Conservation (phyloP, 1,284 basidiomycete genomes). For the Amylostereum chailletii region DNA sequence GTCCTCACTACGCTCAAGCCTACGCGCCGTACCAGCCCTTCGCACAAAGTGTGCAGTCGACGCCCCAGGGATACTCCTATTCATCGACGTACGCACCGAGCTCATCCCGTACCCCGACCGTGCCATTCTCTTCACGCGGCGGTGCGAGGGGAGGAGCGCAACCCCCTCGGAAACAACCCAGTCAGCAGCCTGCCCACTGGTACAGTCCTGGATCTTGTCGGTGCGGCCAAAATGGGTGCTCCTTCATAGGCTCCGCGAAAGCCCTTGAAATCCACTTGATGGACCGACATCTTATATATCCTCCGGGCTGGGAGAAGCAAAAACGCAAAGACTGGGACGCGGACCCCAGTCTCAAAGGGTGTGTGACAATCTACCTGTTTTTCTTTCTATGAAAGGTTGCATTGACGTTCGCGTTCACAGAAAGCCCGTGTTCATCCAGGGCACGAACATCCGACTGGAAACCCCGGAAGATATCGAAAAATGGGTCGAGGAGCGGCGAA, state of each 20-base stretch:
- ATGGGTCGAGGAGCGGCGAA: conserved; percentile 85
- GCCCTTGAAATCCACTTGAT: conserved; percentile 80
- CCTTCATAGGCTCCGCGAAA: conserved; percentile 68
- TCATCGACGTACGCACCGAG: conserved; percentile 39
- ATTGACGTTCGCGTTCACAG: conserved; percentile 23
- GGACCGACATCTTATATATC: conserved; percentile 84
- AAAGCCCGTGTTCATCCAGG: conserved; percentile 71
- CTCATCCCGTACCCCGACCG: conserved; percentile 4
- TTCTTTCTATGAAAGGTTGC: background rate
- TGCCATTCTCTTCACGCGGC: conserved; percentile 1
- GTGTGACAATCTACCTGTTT: conserved; percentile 10
- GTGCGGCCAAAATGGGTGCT: conserved; percentile 64
- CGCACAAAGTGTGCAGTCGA: conserved; percentile 22
- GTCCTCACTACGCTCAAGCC: conserved; percentile 54
- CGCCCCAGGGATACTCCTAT: conserved; percentile 45
- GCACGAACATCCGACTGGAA: conserved; percentile 70
- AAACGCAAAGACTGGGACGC: conserved; percentile 62
- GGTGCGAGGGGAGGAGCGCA: background rate
- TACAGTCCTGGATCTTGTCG: conserved; percentile 51
- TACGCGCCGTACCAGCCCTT: conserved; percentile 27
- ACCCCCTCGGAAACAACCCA: conserved; percentile 3
- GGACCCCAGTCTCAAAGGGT: conserved; percentile 71
- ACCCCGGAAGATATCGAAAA: conserved; percentile 74
- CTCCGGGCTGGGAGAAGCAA: conserved; percentile 63
- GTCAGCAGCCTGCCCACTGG: conserved; percentile 30